Evolutionary conservation across 2,329 filamentous ascomycete genomes (phyloP).

Genomic region (Neurospora sp.): DNA sequence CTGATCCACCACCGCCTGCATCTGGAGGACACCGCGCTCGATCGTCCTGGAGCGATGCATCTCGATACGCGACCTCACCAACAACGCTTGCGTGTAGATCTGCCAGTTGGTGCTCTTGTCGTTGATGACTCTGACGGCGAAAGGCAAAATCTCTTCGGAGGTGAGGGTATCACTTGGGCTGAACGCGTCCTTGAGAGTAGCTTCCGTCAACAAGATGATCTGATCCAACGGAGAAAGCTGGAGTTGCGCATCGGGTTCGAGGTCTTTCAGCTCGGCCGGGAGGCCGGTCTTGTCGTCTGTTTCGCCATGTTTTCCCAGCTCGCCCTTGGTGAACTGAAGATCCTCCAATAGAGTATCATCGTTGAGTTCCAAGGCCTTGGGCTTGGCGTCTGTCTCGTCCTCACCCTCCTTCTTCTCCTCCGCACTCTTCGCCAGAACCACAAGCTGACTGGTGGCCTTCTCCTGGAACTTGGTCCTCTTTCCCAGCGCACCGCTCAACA

Average conservation of each 20-base stretch:
- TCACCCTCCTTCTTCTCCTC: conserved; percentile 23
- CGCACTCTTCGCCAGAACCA: conserved; percentile 76
- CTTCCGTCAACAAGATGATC: conserved; percentile 78
- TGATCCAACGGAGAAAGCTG: conserved; percentile 76
- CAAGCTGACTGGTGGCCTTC: conserved; percentile 73
- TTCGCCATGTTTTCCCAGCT: conserved; percentile 27
- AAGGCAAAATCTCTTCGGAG: conserved; percentile 86
- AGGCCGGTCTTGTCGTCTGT: conserved; percentile 33
- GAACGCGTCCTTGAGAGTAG: conserved; percentile 78
- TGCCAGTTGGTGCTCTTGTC: conserved; percentile 96
- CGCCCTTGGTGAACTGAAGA: conserved; percentile 60
- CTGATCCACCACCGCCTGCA: conserved; percentile 92
- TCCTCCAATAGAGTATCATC: conserved; percentile 88
- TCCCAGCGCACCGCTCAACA: conserved; percentile 74
- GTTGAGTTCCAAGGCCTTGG: conserved; percentile 68
- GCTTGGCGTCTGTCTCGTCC: conserved; percentile 26
- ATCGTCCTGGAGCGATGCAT: conserved; percentile 77
- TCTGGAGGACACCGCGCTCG: conserved; percentile 80
- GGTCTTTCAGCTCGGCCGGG: conserved; percentile 47
- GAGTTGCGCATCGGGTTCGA: conserved; percentile 75
- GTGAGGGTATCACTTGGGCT: conserved; percentile 77
- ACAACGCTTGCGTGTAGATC: conserved; percentile 85
- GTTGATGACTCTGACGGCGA: conserved; percentile 75
- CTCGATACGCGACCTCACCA: conserved; percentile 85
- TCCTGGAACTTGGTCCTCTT: conserved; percentile 76